A percentile compares a stretch with the other conserved stretches of the same genome.
These are phyloP conservation scores for Boeremia lycopersici DNA, from an alignment of 2,329 filamentous ascomycete genomes.

Conservation along the genomic window DNA sequence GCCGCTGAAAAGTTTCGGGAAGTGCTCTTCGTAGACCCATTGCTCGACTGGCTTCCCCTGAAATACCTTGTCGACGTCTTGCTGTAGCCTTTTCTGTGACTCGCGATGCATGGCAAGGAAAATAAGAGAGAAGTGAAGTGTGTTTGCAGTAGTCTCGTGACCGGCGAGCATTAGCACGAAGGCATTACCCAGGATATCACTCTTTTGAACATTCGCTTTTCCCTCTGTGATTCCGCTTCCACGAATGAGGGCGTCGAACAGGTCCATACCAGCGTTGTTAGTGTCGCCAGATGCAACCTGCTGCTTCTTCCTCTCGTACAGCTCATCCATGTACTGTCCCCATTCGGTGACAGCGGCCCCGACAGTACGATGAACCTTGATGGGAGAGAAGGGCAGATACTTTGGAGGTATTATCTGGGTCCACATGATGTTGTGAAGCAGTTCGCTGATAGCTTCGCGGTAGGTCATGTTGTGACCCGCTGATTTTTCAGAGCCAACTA, in stretches of 20 bases:
- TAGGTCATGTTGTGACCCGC: conserved; percentile 64
- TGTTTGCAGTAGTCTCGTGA: conserved; percentile 80
- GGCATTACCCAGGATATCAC: conserved; percentile 74
- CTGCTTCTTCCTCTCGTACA: conserved; percentile 66
- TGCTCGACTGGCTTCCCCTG: conserved; percentile 61
- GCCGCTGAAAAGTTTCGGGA: conserved; percentile 69
- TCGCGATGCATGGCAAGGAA: conserved; percentile 69
- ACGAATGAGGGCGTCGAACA: conserved; percentile 56
- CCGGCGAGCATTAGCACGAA: conserved; percentile 70
- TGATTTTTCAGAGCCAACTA: conserved; percentile 40
- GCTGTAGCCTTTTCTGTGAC: conserved; percentile 69
- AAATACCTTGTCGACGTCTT: conserved; percentile 71
- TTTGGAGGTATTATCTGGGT: conserved; percentile 66
- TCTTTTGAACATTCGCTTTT: conserved; percentile 41
- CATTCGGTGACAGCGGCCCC: conserved; percentile 66
- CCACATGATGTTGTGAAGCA: conserved; percentile 68
- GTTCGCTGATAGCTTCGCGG: conserved; percentile 63
- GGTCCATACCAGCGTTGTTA: conserved; percentile 57
- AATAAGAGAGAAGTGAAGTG: conserved; percentile 72
- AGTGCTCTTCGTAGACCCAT: conserved; percentile 74
- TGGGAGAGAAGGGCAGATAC: conserved; percentile 56
- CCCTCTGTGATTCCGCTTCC: conserved; percentile 42
- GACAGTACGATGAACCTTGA: conserved; percentile 59
- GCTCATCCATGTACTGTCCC: conserved; percentile 71
- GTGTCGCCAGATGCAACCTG: conserved; percentile 45